Conservation (phyloP, 192 early-diverging fungal species). For the Coemansia sp. region DNA sequence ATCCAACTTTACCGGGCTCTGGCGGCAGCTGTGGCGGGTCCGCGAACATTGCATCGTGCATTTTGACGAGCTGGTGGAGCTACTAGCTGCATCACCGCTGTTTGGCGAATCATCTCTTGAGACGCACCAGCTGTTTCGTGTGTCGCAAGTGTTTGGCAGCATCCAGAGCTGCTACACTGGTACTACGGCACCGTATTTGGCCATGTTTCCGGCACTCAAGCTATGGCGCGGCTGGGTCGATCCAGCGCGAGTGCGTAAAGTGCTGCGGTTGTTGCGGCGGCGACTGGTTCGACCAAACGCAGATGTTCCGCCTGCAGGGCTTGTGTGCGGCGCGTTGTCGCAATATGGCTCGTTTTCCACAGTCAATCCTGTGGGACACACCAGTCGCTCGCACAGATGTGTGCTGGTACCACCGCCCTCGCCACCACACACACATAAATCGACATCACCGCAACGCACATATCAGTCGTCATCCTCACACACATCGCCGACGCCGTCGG, state of each 20-base stretch:
- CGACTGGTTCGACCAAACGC: constrained; percentile 12
- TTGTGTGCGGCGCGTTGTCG: background rate
- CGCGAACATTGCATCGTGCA: constrained; percentile 29
- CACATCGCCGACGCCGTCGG: background rate
- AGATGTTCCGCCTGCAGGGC: background rate
- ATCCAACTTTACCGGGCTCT: constrained; percentile 46
- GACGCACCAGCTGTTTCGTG: constrained; percentile 42
- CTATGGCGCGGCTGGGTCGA: constrained; percentile 51
- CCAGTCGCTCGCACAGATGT: background rate
- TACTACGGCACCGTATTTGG: background rate
- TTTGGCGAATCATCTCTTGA: constrained; percentile 40
- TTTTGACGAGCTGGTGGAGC: constrained; percentile 22
- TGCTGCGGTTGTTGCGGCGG: constrained; percentile 20
- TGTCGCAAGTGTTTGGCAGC: constrained; percentile 30
- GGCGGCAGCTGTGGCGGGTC: constrained; percentile 31
- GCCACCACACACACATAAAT: constrained; percentile 26
- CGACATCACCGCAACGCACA: constrained; percentile 9
- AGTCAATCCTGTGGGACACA: background rate
- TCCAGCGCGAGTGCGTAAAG: constrained; percentile 15
- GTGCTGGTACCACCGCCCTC: constrained; percentile 13
- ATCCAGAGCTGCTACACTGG: constrained; percentile 25
- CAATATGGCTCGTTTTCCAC: background rate
- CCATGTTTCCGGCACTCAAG: constrained; percentile 15
- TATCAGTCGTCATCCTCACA: constrained; percentile 1
- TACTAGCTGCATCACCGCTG: constrained; percentile 27